Percentiles rank a stretch among this genome's conserved stretches.
Conservation (phyloP, 176 grass and related monocot genomes). For the Phoenix roebelenii region DNA sequence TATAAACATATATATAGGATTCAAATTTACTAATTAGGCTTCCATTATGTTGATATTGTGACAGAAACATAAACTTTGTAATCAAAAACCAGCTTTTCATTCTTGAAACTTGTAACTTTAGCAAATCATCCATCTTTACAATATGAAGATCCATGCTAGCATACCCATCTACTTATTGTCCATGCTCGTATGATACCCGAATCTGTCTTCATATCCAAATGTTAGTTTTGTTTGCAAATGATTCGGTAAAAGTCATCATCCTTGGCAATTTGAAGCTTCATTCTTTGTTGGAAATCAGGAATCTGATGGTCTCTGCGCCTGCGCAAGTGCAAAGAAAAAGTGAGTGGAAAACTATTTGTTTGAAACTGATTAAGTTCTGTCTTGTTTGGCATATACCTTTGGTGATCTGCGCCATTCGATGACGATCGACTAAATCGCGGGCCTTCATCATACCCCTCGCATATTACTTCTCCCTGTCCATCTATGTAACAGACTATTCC, state of each 20-base stretch:
- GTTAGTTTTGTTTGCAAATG: slow-evolving; percentile 23
- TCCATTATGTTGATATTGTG: too few relatives aligned
- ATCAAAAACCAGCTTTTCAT: too few relatives aligned
- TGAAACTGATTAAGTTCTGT: too few relatives aligned
- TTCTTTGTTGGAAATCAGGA: slow-evolving; percentile 34
- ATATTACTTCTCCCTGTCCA: slow-evolving; percentile 68
- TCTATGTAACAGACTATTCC: slow-evolving; percentile 79
- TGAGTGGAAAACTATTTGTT: not conserved
- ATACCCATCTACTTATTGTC: too few relatives aligned
- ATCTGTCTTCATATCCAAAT: slow-evolving; percentile 17
- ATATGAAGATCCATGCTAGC: too few relatives aligned
- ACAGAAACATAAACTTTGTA: too few relatives aligned
- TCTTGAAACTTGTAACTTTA: too few relatives aligned
- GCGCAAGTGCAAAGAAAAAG: not conserved
- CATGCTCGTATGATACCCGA: too few relatives aligned
- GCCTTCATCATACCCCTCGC: slow-evolving; percentile 85
- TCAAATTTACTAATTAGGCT: too few relatives aligned
- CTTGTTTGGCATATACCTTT: too few relatives aligned
- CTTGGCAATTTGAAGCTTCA: slow-evolving; percentile 30
- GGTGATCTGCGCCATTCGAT: slow-evolving; percentile 3
- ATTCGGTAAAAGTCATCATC: slow-evolving; percentile 35
- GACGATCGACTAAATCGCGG: slow-evolving; percentile 33
- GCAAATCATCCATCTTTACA: too few relatives aligned
- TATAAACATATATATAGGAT: too few relatives aligned
- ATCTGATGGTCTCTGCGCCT: slow-evolving; percentile 22